A percentile compares a stretch with the other conserved stretches of the same genome.
These are phyloP conservation scores for Trichoderma cornu-damae DNA, from an alignment of 2,329 filamentous ascomycete species.

Conservation along the genomic window DNA sequence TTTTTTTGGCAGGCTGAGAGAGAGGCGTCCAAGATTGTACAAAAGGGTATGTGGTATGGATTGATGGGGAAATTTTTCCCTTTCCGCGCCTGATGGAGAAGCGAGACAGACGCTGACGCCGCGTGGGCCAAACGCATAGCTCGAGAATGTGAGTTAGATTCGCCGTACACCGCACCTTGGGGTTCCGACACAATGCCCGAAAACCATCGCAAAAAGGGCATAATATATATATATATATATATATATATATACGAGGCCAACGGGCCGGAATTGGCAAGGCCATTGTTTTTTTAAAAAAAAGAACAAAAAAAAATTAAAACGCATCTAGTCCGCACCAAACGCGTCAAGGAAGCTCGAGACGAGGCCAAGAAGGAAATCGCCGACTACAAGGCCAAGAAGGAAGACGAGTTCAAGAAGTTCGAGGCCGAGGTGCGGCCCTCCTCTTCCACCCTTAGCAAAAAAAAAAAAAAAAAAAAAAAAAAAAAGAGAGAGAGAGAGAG, in stretches of 20 bases:
- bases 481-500: no score
- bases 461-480: no score
- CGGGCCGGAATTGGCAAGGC: background rate
- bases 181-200: background rate
- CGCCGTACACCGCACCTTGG: background rate
- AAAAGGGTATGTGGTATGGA: conserved; percentile 64
- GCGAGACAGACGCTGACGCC: background rate
- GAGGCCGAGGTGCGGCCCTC: conserved; percentile 63
- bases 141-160: conserved; percentile 75
- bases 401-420: conserved; percentile 91
- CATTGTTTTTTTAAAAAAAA: no score
- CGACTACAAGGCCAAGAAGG: conserved; percentile 82
- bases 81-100: conserved; percentile 2
- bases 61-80: background rate
- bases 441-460: no score
- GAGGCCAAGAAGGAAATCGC: conserved; percentile 98
- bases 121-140: conserved; percentile 47
- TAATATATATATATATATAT: no score
- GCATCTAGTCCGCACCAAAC: conserved; percentile 70
- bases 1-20: conserved; percentile 81
- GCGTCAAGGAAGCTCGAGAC: conserved; percentile 90
- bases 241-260: no score
- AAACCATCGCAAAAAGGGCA: no score
- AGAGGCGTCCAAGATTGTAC: conserved; percentile 98
- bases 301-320: no score